phyloP scores from a whole-genome alignment of 768 basidiomycete species.

The Mycena indigotica region DNA sequence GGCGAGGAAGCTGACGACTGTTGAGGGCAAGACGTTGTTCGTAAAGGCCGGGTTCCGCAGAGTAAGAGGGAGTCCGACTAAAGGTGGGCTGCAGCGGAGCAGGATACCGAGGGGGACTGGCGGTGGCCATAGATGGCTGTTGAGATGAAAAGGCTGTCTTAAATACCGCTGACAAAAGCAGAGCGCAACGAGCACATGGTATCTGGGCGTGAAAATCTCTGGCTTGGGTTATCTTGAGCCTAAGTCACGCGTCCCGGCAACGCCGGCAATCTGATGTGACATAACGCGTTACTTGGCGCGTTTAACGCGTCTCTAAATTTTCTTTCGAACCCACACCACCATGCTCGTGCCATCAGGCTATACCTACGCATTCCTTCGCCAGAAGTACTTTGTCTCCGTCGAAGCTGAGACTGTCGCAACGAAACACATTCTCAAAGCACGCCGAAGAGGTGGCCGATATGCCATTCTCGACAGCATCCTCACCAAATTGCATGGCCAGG shows the following conservation, averaged over 20 bases:
- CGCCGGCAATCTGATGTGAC: constrained; percentile 28
- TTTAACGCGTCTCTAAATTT: too few species aligned
- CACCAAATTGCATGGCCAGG: too few species aligned
- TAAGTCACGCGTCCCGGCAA: background rate
- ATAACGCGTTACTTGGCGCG: too few species aligned
- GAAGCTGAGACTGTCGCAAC: too few species aligned
- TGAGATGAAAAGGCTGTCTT: background rate
- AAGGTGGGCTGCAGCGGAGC: constrained; percentile 31
- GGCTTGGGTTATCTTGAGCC: background rate
- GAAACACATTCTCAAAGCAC: too few species aligned
- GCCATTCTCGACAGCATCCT: too few species aligned
- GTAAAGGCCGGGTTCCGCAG: constrained; percentile 52
- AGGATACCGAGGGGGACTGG: constrained; percentile 57
- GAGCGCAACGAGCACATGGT: background rate
- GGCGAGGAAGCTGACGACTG: constrained; percentile 40
- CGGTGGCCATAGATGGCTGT: constrained; percentile 50
- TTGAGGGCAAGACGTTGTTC: constrained; percentile 57
- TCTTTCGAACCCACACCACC: too few species aligned
- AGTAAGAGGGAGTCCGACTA: constrained; percentile 50
- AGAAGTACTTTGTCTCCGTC: too few species aligned
- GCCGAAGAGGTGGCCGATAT: too few species aligned
- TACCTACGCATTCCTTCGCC: too few species aligned
- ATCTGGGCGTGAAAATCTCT: background rate
- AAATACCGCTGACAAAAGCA: background rate
- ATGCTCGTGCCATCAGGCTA: too few species aligned